phyloP scores from a whole-genome alignment of 1,284 basidiomycete species.

The Phellopilus nigrolimitatus region DNA sequence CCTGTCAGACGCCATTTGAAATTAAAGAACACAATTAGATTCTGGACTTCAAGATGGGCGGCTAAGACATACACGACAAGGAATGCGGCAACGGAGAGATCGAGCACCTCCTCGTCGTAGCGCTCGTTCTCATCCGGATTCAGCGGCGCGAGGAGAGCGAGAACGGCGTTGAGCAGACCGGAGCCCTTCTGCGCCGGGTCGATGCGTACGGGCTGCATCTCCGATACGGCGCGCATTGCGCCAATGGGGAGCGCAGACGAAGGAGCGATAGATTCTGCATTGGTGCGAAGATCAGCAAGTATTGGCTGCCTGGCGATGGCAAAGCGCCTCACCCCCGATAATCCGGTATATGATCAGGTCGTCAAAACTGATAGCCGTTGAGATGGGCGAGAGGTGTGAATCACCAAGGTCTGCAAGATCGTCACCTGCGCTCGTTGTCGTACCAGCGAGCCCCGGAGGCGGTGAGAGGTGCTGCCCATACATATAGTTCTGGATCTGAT shows the following conservation, averaged over 20 bases:
- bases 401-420: conserved; percentile 45
- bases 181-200: conserved; percentile 72
- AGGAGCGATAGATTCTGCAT: conserved; percentile 88
- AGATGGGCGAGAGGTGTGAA: conserved; percentile 80
- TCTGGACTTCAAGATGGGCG: conserved; percentile 1
- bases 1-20: conserved; percentile 45
- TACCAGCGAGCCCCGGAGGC: conserved; percentile 56
- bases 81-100: conserved; percentile 77
- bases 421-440: conserved; percentile 47
- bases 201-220: conserved; percentile 80
- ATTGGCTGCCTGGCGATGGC: background rate
- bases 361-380: conserved; percentile 74
- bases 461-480: conserved; percentile 79
- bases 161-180: conserved; percentile 74
- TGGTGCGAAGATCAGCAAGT: conserved; percentile 3
- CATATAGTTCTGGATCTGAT: conserved; percentile 90
- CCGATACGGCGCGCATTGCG: conserved; percentile 74
- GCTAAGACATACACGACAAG: conserved; percentile 67
- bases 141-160: conserved; percentile 70
- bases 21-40: conserved; percentile 8
- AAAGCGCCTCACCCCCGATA: conserved; percentile 62
- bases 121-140: conserved; percentile 74
- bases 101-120: conserved; percentile 82
- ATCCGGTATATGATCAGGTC: conserved; percentile 83
- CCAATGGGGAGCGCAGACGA: conserved; percentile 90